Base-by-base conservation (phyloP, 1,139 yeast genomes). In the Saccharomyces uvarum region DNA sequence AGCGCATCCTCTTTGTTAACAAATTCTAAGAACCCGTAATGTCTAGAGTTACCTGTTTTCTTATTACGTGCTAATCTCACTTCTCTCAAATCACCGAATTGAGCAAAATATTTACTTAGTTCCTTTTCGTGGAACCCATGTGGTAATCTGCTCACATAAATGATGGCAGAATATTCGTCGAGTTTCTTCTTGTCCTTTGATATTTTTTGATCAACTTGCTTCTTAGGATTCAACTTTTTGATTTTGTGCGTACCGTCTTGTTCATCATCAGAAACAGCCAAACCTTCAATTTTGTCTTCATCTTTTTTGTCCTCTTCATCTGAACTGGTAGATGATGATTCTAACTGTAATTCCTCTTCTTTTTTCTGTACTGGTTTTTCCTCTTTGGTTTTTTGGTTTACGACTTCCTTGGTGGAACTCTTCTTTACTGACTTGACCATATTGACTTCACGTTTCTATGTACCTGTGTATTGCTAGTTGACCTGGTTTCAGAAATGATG, bases 121-220 rank as follows among this genome's bases (percentile, higher is more conserved):
- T 93, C 96, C 47, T 74, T 76, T 72, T 93, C 98, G 66, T 89
- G 85, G 75, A 93, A 90, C 52, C 96, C 97, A 63, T 85, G 84
- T 48, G 99, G 99, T 61, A 93, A 79, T 70, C 98, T 83, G 53
- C 98, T 97, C 49, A 93, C 80, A 71, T 91, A 93, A 59, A 93
- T 76, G 54, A 89, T 88, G 44, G 95, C 95, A 42, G 73, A 71
- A 16, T 68, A 68, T 19, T 65, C 68, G 27, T 63, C 67, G 52
- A 31, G 31, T 21, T 29, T 48, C 26, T 31, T 28, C 14, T 28
- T 31, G 44, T 28, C 41, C 16, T 31, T 31, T n/a, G 29, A 31
- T n/a, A 14, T 48, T n/a, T 31, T 48, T n/a, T 31, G 16, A 3
- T 51, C 57, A 26, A 54, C 54, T 41, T 58, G 59, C 61, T 62